Percentiles rank a stretch among this genome's conserved stretches.
phyloP scores from a whole-genome alignment of 2,329 filamentous ascomycete species.

The Boeremia lycopersici region DNA sequence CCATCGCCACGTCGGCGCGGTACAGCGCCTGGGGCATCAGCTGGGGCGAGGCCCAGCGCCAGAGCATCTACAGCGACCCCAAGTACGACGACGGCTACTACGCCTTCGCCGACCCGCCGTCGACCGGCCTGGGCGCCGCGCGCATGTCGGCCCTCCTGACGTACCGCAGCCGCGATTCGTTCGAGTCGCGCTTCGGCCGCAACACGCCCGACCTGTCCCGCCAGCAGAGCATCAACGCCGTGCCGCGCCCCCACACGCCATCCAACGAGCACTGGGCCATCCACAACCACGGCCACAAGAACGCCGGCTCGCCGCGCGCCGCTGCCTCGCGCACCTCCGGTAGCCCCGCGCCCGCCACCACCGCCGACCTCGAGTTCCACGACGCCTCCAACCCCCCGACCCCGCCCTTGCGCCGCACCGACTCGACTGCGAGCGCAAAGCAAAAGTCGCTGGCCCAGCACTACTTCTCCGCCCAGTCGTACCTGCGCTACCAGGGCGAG shows the following conservation, averaged over 20 bases:
- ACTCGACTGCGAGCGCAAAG: constrained; percentile 35
- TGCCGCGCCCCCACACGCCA: constrained; percentile 55
- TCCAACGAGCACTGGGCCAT: constrained; percentile 57
- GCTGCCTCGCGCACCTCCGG: constrained; percentile 45
- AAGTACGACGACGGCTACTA: constrained; percentile 99
- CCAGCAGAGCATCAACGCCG: constrained; percentile 79
- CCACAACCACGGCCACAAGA: constrained; percentile 59
- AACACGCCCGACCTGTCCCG: constrained; percentile 88
- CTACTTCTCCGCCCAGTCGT: constrained; percentile 98
- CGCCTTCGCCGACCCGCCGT: constrained; percentile 81
- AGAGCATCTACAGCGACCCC: constrained; percentile 96
- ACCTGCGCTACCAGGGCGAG: constrained; percentile 91
- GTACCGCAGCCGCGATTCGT: constrained; percentile 95
- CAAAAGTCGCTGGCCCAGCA: constrained; percentile 58
- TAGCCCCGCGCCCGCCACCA: constrained; percentile 26
- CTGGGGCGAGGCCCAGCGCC: constrained; percentile 86
- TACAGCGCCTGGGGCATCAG: constrained; percentile 91
- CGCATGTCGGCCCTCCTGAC: constrained; percentile 97
- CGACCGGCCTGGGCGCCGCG: constrained; percentile 86
- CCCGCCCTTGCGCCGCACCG: constrained; percentile 29
- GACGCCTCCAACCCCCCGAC: constrained; percentile 46
- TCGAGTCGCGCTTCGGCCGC: constrained; percentile 91
- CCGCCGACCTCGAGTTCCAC: constrained; percentile 55
- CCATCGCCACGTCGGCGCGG: constrained; percentile 82
- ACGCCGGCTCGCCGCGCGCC: constrained; percentile 53